phyloP scores from a whole-genome alignment of 2,329 filamentous ascomycete genomes.

The Cercospora canescens region DNA sequence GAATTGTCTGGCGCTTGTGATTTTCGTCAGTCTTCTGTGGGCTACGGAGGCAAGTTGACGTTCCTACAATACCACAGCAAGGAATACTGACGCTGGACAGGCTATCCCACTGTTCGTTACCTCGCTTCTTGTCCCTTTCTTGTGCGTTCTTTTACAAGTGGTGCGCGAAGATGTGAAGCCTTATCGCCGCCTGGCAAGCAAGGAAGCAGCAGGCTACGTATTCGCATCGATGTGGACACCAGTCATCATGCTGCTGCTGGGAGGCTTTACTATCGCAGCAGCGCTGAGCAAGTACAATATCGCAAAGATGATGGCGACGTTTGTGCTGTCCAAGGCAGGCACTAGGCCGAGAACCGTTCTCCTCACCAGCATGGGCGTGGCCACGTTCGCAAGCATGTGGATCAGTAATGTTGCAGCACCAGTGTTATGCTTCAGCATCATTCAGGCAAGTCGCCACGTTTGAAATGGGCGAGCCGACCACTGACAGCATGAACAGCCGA shows the following conservation, averaged over 20 bases:
- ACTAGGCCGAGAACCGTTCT: conserved; percentile 86
- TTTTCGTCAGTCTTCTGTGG: conserved; percentile 94
- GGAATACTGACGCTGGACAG: conserved; percentile 45
- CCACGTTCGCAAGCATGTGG: conserved; percentile 97
- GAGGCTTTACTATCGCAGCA: conserved; percentile 93
- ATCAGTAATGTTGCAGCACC: conserved; percentile 98
- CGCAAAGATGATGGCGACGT: conserved; percentile 93
- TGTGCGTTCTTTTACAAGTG: conserved; percentile 83
- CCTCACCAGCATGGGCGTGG: conserved; percentile 98
- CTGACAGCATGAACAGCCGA: conserved; percentile 63
- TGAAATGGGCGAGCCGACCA: neutral
- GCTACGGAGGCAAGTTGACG: conserved; percentile 73
- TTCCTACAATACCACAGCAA: neutral
- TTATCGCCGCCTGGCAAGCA: conserved; percentile 71
- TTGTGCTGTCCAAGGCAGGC: conserved; percentile 93
- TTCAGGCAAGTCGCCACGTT: conserved; percentile 42
- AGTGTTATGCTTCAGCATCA: conserved; percentile 95
- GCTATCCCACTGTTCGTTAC: conserved; percentile 97
- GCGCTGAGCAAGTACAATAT: conserved; percentile 97
- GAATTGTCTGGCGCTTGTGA: conserved; percentile 89
- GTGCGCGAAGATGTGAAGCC: conserved; percentile 75
- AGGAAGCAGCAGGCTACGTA: conserved; percentile 77
- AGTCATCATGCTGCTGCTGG: conserved; percentile 95
- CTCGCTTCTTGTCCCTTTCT: conserved; percentile 87
- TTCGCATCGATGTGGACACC: conserved; percentile 99